A percentile compares a stretch with the other conserved stretches of the same genome.
Conservation (phyloP, 2,329 filamentous ascomycete genomes). For the Talaromyces amestolkiae region DNA sequence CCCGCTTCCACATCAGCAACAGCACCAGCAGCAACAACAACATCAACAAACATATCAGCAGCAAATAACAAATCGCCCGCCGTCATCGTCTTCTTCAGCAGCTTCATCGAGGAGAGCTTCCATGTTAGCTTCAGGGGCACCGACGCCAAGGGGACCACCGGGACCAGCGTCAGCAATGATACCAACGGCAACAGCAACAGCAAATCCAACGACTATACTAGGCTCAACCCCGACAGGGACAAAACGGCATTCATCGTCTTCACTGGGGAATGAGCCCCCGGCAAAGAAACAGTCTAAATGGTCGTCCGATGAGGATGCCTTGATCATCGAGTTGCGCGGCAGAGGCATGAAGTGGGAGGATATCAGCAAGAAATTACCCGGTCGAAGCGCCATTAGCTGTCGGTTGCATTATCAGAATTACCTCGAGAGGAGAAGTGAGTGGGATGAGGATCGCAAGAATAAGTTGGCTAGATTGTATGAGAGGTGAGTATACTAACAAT, state of each 20-base stretch:
- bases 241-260: constrained; percentile 47
- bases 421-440: constrained; percentile 85
- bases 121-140: constrained; percentile 23
- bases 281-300: constrained; percentile 97
- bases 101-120: constrained; percentile 12
- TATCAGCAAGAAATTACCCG: constrained; percentile 86
- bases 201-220: constrained; percentile 1
- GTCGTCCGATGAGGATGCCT: constrained; percentile 87
- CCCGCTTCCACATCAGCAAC: constrained; percentile 11
- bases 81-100: constrained; percentile 30
- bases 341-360: constrained; percentile 98
- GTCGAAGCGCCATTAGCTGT: constrained; percentile 90
- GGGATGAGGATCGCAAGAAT: constrained; percentile 97
- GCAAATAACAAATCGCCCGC: constrained; percentile 20
- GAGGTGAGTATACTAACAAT: constrained; percentile 60
- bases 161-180: constrained; percentile 22
- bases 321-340: constrained; percentile 87
- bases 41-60: neutral
- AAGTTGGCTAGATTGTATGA: constrained; percentile 93
- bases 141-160: constrained; percentile 16
- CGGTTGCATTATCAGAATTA: constrained; percentile 97
- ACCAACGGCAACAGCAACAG: neutral
- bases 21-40: neutral
- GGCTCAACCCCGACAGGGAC: constrained; percentile 28
- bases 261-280: constrained; percentile 57